Conservation (phyloP, 2,329 filamentous ascomycete species). For the Gyromitra esculenta region DNA sequence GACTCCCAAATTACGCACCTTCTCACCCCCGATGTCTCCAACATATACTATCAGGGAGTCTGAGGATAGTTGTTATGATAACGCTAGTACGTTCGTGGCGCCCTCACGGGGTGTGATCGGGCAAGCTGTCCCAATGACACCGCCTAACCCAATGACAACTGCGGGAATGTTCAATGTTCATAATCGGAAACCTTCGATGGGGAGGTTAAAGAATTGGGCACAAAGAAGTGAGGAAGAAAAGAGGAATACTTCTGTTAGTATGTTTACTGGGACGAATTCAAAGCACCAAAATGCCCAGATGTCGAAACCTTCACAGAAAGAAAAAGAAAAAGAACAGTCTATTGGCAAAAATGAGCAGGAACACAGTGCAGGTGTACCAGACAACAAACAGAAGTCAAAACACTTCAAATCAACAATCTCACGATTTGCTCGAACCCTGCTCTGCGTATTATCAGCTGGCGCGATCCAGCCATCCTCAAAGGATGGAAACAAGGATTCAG, state of each 20-base stretch:
- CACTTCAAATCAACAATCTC: slow-evolving; percentile 27
- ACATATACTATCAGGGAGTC: slow-evolving; percentile 38
- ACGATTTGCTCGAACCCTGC: slow-evolving; percentile 36
- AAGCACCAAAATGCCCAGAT: not conserved
- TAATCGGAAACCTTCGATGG: slow-evolving; percentile 18
- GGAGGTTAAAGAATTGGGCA: slow-evolving; percentile 11
- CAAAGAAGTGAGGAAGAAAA: slow-evolving; percentile 21
- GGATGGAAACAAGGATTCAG: slow-evolving; percentile 16
- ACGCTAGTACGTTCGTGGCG: slow-evolving; percentile 18
- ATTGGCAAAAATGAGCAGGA: slow-evolving; percentile 8
- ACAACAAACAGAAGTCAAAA: slow-evolving; percentile 29
- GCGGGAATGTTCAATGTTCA: slow-evolving; percentile 20
- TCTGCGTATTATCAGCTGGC: slow-evolving; percentile 32
- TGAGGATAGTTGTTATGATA: slow-evolving; percentile 47
- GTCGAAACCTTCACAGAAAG: not conserved
- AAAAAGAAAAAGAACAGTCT: slow-evolving; percentile 22
- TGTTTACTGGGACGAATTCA: slow-evolving; percentile 27
- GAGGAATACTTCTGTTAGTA: slow-evolving; percentile 23
- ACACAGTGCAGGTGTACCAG: not conserved
- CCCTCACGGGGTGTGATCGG: slow-evolving; percentile 27
- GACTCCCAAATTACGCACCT: not conserved
- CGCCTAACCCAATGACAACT: slow-evolving; percentile 18
- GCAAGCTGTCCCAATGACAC: slow-evolving; percentile 36
- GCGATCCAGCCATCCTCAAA: slow-evolving; percentile 26
- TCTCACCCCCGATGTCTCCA: slow-evolving; percentile 31